These are phyloP conservation scores for Zalerion maritima DNA, from an alignment of 495 filamentous ascomycete genomes.

Conservation along the genomic window DNA sequence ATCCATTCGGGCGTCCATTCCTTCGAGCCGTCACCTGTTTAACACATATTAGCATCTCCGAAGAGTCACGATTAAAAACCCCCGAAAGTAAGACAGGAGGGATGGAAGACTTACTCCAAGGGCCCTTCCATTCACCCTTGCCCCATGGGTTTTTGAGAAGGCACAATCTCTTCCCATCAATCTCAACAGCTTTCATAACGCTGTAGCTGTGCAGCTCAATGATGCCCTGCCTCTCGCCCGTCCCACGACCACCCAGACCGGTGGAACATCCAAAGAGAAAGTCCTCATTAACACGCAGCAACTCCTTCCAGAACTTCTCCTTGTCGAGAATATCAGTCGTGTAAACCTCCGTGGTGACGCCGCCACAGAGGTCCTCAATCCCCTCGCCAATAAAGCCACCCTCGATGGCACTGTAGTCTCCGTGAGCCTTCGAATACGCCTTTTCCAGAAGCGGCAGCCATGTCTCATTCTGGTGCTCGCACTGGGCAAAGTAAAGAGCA, in stretches of 20 bases:
- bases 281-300: conserved; percentile 71
- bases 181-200: conserved; percentile 67
- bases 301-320: conserved; percentile 73
- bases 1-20: conserved; percentile 90
- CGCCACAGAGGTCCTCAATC: conserved; percentile 86
- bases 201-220: conserved; percentile 77
- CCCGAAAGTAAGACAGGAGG: too few species aligned
- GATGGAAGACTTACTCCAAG: conserved; percentile 47
- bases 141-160: conserved; percentile 86
- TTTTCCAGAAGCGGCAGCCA: conserved; percentile 93
- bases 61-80: too few species aligned
- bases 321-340: conserved; percentile 76
- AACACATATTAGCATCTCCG: conserved; percentile 2
- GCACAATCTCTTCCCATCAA: conserved; percentile 59
- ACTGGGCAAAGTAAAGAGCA: conserved; percentile 77
- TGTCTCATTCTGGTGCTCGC: conserved; percentile 74
- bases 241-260: conserved; percentile 45
- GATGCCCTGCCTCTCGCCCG: conserved; percentile 55
- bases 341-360: conserved; percentile 70
- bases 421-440: conserved; percentile 91
- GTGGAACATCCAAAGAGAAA: conserved; percentile 80
- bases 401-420: conserved; percentile 70
- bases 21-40: conserved; percentile 54
- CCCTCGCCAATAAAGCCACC: conserved; percentile 80
- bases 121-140: conserved; percentile 61